Base-by-base conservation (phyloP, 371 early-diverging fungal genomes). In the Mucor indicus region DNA sequence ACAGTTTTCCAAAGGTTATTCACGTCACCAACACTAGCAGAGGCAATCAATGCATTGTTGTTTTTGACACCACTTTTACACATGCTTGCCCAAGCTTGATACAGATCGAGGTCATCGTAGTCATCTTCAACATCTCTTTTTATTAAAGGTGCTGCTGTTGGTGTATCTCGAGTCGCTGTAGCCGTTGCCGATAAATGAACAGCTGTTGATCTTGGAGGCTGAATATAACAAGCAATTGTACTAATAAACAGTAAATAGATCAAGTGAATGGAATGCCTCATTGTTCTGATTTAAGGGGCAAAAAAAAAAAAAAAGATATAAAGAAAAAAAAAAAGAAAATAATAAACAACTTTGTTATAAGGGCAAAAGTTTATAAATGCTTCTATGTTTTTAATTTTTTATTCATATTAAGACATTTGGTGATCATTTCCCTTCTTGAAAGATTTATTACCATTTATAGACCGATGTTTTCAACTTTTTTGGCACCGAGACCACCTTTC, bases 401-500 rank as follows among this genome's bases (percentile, higher is more conserved):
- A 20, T 43, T 42, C 38, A 31, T 36, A 29, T 55, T 43, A 20
- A 42, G 53, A 29, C 16, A 33, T 13, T 54, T 44, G 17, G 44
- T 52, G 53, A 43, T 55, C 38, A 42, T n/a, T 33, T 32, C 11
- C 11, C 11, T 27, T 27, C 11, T 27, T 38, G 20, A 23, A 33
- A 5, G 29, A 27, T 27, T 11, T 20, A 36, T 46, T 54, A 23
- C 54, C 54, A 47, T 42, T 54, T 54, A 46, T 54, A 42, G 48
- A 15, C 38, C 36, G 16, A 54, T 48, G 48, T 48, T 54, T 42
- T 54, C 54, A 42, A 54, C 29, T 19, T 47, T 48, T 42, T 54
- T 47, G 15, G 75, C 80, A n/a, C 80, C 82, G 37, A 80, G 69
- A 7, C 61, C 60, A 22, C 45, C 44, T 50, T 71, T 64, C 53